Base-by-base conservation (phyloP, 1,139 yeast genomes). In the Hansenula sp. region DNA sequence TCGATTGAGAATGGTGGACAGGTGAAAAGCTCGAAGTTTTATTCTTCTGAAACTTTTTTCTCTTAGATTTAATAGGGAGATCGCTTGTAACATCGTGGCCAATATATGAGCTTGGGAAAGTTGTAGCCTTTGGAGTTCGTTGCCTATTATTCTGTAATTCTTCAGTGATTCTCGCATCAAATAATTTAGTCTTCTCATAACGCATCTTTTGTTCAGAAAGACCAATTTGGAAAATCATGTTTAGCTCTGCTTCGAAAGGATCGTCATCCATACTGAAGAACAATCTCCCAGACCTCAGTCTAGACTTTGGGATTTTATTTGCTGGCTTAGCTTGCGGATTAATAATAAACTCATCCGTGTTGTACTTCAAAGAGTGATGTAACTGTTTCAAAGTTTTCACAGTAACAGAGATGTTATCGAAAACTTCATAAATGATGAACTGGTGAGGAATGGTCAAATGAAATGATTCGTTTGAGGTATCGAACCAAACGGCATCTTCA, bases 181-280 rank as follows among this genome's bases (percentile, higher is more conserved):
- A 84, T 6, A 79, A 65, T 6, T 66, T 64, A 36, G 71, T 61
- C 54, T 84, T 79, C 39, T 82, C 90, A 37, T 77, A 47, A 42
- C 97, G 68, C 46, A 75, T 71, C 46, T 76, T 69, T 58, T 87
- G 96, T 57, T 89, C 97, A 5, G 77, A 65, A 41, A 74, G 52
- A 2, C 96, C 96, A 30, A 88, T 73, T 57, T 86, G 93, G 62
- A 78, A 87, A 24, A 87, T 82, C 76, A 85, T 75, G 36, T 78
- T 79, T 46, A 91, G 65, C 53, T 89, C 84, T 2, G 84, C 66
- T 63, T 91, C 99, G 61, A 93, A 89, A 6, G 94, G 89, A 63
- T 91, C 96, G 64, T 90, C 96, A n/a, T 79, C 86, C 69, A 83
- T 72, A 34, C 67, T 62, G 47, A 82, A 75, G 1, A 75, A 54